Evolutionary conservation across 768 basidiomycete species (phyloP), one percentile per base, ranked within the genome.

Genomic region (Lactifluus piperatus): DNA sequence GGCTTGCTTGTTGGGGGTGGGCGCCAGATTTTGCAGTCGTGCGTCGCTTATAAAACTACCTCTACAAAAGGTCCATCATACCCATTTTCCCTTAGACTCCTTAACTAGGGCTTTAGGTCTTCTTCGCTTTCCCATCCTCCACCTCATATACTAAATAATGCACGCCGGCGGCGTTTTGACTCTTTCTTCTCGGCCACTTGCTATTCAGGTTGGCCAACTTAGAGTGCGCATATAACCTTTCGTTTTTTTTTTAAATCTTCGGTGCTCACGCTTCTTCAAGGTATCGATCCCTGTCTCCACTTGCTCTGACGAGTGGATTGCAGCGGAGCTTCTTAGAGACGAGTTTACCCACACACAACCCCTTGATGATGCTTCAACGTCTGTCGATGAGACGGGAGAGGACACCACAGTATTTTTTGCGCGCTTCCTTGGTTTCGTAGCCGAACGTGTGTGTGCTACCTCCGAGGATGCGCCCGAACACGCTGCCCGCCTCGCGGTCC

Each of bases 241-340:
- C 43, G 20, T 46, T 29, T 26, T 39, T 50, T 36, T 48, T 62
- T 54, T 64, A n/a, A n/a, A n/a, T n/a, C 43, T 24, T 34, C 46
- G 46, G 41, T 10, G 29, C 39, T 29, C 27, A 54, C 46, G 44
- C 50, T 65, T 14, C 26, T 41, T 18, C 64, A 93, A 43, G 91
- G 72, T 95, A 62, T 86, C 88, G 62, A 84, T 97, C 71, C 92
- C 91, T 47, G 88, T 97, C 58, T 85, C 91, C 47, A 84, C 89
- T n/a, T 74, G 76, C 39, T 63, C 77, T 64, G 84, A 93, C 72
- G 83, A 91, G 72, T 97, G 94, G 94, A 91, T 93, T 69, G 81
- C 84, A 54, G 93, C 94, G 52, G 93, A 95, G 75, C 84, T 94
- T 68, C 82, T 95, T 57, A 79, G 88, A 68, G 93, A 97, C 68